Evolutionary conservation across 768 basidiomycete species (phyloP), one percentile per base, ranked within the genome.

Genomic region (Aureoboletus auriporus): DNA sequence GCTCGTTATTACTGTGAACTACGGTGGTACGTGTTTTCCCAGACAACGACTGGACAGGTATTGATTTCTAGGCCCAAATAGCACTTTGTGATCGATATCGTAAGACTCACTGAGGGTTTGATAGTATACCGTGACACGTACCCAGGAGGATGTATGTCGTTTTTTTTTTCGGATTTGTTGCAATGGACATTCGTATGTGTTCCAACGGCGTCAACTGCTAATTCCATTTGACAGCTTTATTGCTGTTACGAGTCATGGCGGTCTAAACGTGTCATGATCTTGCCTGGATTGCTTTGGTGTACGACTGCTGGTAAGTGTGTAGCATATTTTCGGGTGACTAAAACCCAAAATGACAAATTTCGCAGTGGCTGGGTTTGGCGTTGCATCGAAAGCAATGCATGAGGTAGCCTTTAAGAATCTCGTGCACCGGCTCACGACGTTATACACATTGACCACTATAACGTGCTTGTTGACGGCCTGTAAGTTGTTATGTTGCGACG

Each of bases 181-280:
- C 53, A 63, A 28, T 51, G 44, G 30, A 60, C 61, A 0, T 63
- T 66, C 36, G 44, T 14, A 14, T n/a, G n/a, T n/a, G n/a, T n/a
- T n/a, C n/a, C n/a, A 6, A 11, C 26, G 30, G 28, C 36, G 7
- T 1, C 26, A 10, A 39, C 10, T 30, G 7, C 1, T 33, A n/a
- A 39, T 4, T 13, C 13, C 3, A 27, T 6, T 5, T 40, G 5
- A 16, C 28, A 53, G 52, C 51, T 53, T 28, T 51, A 50, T 30
- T 43, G 52, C 12, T 51, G 42, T 20, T 67, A 65, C 33, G 49
- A 57, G 28, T 61, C 60, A 26, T 64, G 63, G 63, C 60, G 57
- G 35, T 55, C 50, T 10, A 13, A 47, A 2, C 47, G 39, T 26
- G 40, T 62, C 12, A 52, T 64, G 27, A 31, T 61, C 5, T 16